phyloP scores from a whole-genome alignment of 768 basidiomycete species.

The Calocybe gangraenosa region DNA sequence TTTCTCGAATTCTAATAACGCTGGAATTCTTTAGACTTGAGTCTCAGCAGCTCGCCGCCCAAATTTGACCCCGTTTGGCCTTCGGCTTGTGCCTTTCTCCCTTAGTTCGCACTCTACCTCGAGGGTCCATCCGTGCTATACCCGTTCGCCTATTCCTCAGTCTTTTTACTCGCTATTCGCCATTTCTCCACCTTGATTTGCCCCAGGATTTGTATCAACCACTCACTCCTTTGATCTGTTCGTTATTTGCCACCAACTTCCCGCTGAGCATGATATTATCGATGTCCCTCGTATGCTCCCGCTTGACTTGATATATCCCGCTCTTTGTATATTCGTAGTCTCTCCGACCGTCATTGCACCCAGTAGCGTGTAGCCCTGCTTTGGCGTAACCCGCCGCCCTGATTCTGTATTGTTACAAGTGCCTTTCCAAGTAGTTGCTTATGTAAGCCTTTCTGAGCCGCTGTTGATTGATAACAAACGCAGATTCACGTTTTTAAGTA shows the following conservation, averaged over 20 bases:
- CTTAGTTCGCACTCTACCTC: background rate
- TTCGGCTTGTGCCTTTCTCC: slow-evolving; percentile 10
- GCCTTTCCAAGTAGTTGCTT: background rate
- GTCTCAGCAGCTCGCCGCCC: slow-evolving; percentile 2
- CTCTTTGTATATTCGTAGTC: slow-evolving; percentile 16
- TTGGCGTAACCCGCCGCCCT: background rate
- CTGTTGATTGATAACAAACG: no score
- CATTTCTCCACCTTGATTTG: background rate
- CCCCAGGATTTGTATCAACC: slow-evolving; percentile 13
- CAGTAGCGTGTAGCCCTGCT: slow-evolving; percentile 2
- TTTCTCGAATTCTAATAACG: slow-evolving; percentile 67
- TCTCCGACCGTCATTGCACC: background rate
- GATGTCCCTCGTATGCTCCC: background rate
- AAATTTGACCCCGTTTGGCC: background rate
- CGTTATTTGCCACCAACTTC: background rate
- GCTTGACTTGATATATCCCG: slow-evolving; percentile 10
- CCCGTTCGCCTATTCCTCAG: background rate
- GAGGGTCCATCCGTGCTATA: slow-evolving; percentile 4
- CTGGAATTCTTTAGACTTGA: slow-evolving; percentile 14
- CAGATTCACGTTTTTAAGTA: slow-evolving; percentile 6
- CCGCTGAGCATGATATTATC: slow-evolving; percentile 3
- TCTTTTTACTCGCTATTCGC: background rate
- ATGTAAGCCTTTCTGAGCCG: no score
- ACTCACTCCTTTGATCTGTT: slow-evolving; percentile 3
- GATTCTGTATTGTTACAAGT: background rate